Conservation (phyloP, 2,329 filamentous ascomycete genomes). For the Aureobasidium mangrovei region DNA sequence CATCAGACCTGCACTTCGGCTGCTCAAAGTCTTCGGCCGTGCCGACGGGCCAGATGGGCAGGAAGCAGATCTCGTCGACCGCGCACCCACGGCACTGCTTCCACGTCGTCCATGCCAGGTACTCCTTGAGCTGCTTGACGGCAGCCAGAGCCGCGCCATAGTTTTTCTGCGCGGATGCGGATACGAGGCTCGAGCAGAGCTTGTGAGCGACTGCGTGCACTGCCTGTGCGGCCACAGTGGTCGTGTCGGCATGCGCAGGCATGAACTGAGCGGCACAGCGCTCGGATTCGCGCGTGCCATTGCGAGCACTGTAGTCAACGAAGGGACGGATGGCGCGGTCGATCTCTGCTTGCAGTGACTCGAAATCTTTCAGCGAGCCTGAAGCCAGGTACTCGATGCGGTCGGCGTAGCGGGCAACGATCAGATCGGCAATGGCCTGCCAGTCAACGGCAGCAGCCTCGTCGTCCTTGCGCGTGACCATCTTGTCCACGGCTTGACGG, state of each 20-base stretch:
- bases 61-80: constrained; percentile 47
- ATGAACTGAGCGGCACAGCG: constrained; percentile 41
- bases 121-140: constrained; percentile 37
- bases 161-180: constrained; percentile 16
- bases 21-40: constrained; percentile 44
- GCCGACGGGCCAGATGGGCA: constrained; percentile 58
- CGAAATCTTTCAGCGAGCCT: constrained; percentile 18
- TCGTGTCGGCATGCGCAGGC: constrained; percentile 17
- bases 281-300: constrained; percentile 32
- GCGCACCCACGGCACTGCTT: constrained; percentile 47
- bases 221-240: constrained; percentile 22
- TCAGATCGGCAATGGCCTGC: constrained; percentile 59
- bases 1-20: constrained; percentile 33
- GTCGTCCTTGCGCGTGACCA: constrained; percentile 31
- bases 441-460: constrained; percentile 43
- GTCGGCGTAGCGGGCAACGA: constrained; percentile 53
- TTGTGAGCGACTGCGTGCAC: constrained; percentile 24
- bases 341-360: constrained; percentile 23
- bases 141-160: constrained; percentile 23
- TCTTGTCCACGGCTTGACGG: constrained; percentile 36
- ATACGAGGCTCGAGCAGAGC: constrained; percentile 29
- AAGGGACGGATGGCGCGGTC: constrained; percentile 29
- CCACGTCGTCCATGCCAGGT: constrained; percentile 53
- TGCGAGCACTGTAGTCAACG: constrained; percentile 30
- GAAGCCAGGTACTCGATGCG: constrained; percentile 38